Conservation (phyloP, 164 flowering plant genomes). For the Vitis riparia region DNA sequence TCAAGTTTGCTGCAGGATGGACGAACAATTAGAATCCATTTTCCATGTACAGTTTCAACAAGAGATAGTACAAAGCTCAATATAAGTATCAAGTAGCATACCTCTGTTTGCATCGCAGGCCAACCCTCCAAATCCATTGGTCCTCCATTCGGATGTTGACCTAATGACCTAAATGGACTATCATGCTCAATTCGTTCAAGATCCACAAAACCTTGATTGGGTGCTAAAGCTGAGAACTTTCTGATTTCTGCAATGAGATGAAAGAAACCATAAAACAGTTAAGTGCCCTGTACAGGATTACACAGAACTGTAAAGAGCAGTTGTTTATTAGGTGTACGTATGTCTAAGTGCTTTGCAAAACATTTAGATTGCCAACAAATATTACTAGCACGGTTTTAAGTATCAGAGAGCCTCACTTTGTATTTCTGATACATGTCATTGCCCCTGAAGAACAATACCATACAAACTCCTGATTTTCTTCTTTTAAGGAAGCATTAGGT, state of each 20-base stretch:
- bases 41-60: neutral
- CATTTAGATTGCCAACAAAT: no score
- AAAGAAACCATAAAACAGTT: neutral
- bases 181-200: constrained; percentile 65
- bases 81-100: constrained; percentile 15
- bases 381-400: no score
- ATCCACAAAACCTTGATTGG: constrained; percentile 53
- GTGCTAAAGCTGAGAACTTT: constrained; percentile 46
- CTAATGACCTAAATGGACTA: constrained; percentile 52
- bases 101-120: constrained; percentile 65
- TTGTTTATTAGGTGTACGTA: neutral
- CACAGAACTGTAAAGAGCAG: neutral
- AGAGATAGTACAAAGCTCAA: neutral
- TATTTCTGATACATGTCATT: no score
- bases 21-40: neutral
- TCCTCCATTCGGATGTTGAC: constrained; percentile 59
- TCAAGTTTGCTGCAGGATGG: neutral
- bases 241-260: constrained; percentile 56
- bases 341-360: neutral
- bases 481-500: no score
- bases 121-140: constrained; percentile 67
- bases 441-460: no score
- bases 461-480: no score
- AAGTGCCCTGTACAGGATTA: neutral
- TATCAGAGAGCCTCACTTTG: no score